A percentile compares a stretch with the other conserved stretches of the same genome.
Evolutionary conservation across 1,139 yeast species (phyloP).

Genomic region (Meyerozyma guilliermondii): DNA sequence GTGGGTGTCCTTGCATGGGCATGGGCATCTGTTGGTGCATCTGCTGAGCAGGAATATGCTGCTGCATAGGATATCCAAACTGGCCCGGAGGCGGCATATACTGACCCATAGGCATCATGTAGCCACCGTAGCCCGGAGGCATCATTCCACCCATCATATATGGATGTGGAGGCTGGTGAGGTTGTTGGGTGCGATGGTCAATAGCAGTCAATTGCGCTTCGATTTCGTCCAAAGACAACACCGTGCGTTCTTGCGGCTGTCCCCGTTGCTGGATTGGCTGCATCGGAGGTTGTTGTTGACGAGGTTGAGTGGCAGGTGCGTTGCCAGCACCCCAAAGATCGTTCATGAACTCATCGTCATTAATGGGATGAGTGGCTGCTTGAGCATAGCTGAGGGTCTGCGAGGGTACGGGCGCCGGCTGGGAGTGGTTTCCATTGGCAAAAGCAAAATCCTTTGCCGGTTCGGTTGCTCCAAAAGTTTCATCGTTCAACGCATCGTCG

Average conservation of each 20-base stretch:
- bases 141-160: conserved; percentile 37
- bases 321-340: conserved; percentile 44
- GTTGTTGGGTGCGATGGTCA: conserved; percentile 22
- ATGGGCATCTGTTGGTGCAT: conserved; percentile 24
- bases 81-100: conserved; percentile 38
- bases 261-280: conserved; percentile 7
- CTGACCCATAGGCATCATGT: conserved; percentile 36
- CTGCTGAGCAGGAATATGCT: conserved; percentile 14
- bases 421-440: conserved; percentile 39
- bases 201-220: conserved; percentile 65
- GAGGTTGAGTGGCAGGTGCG: conserved; percentile 18
- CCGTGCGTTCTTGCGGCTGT: conserved; percentile 20
- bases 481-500: conserved; percentile 80
- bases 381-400: conserved; percentile 51
- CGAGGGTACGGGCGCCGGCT: conserved; percentile 13
- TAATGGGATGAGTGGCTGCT: conserved; percentile 38
- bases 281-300: conserved; percentile 11
- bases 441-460: conserved; percentile 75
- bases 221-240: conserved; percentile 68
- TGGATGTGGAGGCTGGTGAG: conserved; percentile 18
- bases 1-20: conserved; percentile 11
- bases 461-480: conserved; percentile 72
- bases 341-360: conserved; percentile 47
- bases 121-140: conserved; percentile 37
- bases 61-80: conserved; percentile 22